A percentile compares a stretch with the other conserved stretches of the same genome.
Conservation (phyloP, 768 basidiomycete species). For the Dacryopinax spathularia region DNA sequence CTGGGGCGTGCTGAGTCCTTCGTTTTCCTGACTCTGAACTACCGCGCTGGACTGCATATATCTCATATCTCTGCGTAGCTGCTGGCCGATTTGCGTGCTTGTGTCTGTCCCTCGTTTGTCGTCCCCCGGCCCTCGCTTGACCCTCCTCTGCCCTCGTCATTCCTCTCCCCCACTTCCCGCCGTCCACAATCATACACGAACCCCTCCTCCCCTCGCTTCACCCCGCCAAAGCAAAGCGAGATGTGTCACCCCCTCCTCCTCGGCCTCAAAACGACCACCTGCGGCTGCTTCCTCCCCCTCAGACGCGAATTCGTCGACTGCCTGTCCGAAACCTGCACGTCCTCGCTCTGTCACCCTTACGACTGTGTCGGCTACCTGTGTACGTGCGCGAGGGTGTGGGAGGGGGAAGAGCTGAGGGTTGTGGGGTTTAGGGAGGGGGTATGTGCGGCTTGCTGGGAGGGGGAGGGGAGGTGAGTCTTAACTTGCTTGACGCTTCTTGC, state of each 20-base stretch:
- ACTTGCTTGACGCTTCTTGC: neutral
- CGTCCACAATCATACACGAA: neutral
- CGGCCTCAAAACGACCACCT: neutral
- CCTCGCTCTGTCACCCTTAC: neutral
- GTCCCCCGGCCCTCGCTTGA: too few species aligned
- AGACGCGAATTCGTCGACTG: neutral
- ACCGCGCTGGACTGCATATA: too few species aligned
- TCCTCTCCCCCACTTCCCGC: neutral
- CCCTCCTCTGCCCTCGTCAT: neutral
- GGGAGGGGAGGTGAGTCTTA: neutral
- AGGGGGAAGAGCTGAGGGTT: neutral
- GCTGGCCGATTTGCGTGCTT: too few species aligned
- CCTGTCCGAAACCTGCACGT: neutral
- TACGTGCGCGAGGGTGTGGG: neutral
- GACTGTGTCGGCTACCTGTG: neutral
- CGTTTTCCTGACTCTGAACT: too few species aligned
- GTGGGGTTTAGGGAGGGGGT: neutral
- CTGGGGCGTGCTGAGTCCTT: too few species aligned
- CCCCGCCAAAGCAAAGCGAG: neutral
- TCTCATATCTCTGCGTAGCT: too few species aligned
- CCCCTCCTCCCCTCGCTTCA: neutral
- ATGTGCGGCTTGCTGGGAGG: neutral
- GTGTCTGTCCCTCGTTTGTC: too few species aligned
- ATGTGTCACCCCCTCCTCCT: neutral
- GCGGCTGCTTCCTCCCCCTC: neutral